Evolutionary conservation across 345 rosid species (phyloP).

Genomic region (Litchi chinensis): DNA sequence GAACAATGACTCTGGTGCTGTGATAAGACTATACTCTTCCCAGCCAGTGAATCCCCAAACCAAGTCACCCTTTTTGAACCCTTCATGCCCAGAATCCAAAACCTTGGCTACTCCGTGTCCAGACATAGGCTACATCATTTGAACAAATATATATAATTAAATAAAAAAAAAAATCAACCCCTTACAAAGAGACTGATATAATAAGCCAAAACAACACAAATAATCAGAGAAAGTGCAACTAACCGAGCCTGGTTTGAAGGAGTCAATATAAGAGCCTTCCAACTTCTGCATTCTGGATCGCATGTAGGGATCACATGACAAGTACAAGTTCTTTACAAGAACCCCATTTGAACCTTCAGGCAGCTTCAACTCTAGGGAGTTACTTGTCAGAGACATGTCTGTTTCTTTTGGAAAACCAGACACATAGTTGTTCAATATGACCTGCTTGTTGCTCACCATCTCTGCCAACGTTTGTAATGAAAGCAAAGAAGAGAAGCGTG

Average conservation of each 20-base stretch:
- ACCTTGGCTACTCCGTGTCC: too few species aligned
- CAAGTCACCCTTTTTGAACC: too few species aligned
- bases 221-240: neutral
- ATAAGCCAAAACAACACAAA: neutral
- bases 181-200: too few species aligned
- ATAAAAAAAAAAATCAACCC: too few species aligned
- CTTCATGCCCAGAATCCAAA: too few species aligned
- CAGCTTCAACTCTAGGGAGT: constrained; percentile 26
- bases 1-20: too few species aligned
- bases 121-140: neutral
- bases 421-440: constrained; percentile 35
- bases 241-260: constrained; percentile 50
- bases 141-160: neutral
- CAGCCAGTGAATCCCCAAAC: too few species aligned
- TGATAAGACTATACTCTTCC: too few species aligned
- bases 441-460: constrained; percentile 35
- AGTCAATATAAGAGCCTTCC: constrained; percentile 31
- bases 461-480: neutral
- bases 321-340: constrained; percentile 50
- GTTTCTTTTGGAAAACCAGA: constrained; percentile 38
- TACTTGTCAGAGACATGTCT: constrained; percentile 29
- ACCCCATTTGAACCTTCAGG: constrained; percentile 29
- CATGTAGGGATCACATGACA: constrained; percentile 64
- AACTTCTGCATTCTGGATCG: constrained; percentile 42
- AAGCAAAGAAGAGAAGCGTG: too few species aligned